Base-by-base conservation (phyloP, 73 alveolate species). In the Stentor coeruleus region DNA sequence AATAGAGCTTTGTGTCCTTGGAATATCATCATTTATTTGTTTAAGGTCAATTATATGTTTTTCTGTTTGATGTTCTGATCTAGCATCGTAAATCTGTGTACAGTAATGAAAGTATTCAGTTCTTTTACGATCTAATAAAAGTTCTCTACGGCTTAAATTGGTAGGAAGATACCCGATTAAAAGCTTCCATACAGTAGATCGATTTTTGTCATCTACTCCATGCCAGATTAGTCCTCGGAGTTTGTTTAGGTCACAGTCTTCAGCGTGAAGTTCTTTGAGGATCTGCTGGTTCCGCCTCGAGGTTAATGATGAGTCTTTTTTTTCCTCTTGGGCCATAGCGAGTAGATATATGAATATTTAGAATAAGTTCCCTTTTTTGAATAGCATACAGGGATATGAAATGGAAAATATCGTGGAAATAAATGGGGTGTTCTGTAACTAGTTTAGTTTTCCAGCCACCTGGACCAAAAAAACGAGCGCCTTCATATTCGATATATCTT, bases 391-490 rank as follows among this genome's bases (percentile, higher is more conserved):
- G n/a, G n/a, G n/a, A n/a, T n/a, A n/a, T n/a, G n/a, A n/a, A n/a
- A n/a, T n/a, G n/a, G n/a, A n/a, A n/a, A n/a, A n/a, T n/a, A n/a
- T n/a, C n/a, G n/a, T n/a, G n/a, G n/a, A n/a, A n/a, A n/a, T n/a
- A n/a, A n/a, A 49, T 49, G 66, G 79, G 79, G 33, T 66, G 79
- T 40, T 66, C 79, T 0, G 38, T 75, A 20, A 37, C 83, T 15
- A 75, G 83, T 38, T 26, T 75, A 14, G 83, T 75, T 37, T 75
- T 75, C 72, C 72, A 75, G 2, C 83, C 83, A 20, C 83, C 83
- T n/a, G 33, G 49, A 28, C 79, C 36, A 0, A 75, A 75, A 40
- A 2, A 26, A 31, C 38, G 33, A 20, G 35, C 6, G 33, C 30
- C 14, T 75, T 38, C 59, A 6, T 38, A 15, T 2, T 6, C 20